Evolutionary conservation across 768 basidiomycete species (phyloP).

Genomic region (Tylopilus plumbeoviolaceoides): DNA sequence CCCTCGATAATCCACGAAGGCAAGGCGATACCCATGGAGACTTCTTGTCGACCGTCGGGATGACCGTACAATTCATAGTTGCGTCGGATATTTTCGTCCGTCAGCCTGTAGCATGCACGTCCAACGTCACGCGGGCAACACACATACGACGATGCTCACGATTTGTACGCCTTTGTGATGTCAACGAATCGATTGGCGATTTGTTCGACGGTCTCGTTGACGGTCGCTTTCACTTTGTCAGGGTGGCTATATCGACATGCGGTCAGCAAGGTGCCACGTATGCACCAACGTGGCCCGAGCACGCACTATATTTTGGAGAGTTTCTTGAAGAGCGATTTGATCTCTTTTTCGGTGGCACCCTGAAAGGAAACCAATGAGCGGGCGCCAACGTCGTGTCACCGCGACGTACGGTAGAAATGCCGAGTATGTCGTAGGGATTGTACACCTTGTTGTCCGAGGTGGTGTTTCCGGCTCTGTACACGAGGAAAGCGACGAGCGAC

Average conservation of each 20-base stretch:
- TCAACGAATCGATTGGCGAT: conserved; percentile 87
- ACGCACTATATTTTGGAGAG: conserved; percentile 82
- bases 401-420: conserved; percentile 49
- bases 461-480: conserved; percentile 55
- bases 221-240: conserved; percentile 85
- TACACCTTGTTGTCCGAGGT: conserved; percentile 70
- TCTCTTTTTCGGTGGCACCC: conserved; percentile 78
- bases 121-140: not conserved
- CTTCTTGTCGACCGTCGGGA: conserved; percentile 94
- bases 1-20: conserved; percentile 92
- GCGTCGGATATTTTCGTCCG: conserved; percentile 87
- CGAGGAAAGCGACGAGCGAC: conserved; percentile 62
- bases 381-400: not conserved
- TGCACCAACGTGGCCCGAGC: not conserved
- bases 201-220: conserved; percentile 80
- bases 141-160: conserved; percentile 42
- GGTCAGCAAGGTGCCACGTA: not conserved
- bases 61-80: conserved; percentile 90
- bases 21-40: conserved; percentile 91
- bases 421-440: conserved; percentile 93
- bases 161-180: conserved; percentile 96
- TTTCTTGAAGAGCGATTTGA: conserved; percentile 94
- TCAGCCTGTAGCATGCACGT: conserved; percentile 49
- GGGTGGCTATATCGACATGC: conserved; percentile 64
- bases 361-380: conserved; percentile 23